Evolutionary conservation across 208 protist species (phyloP).

Genomic region (Angomonas deanei): DNA sequence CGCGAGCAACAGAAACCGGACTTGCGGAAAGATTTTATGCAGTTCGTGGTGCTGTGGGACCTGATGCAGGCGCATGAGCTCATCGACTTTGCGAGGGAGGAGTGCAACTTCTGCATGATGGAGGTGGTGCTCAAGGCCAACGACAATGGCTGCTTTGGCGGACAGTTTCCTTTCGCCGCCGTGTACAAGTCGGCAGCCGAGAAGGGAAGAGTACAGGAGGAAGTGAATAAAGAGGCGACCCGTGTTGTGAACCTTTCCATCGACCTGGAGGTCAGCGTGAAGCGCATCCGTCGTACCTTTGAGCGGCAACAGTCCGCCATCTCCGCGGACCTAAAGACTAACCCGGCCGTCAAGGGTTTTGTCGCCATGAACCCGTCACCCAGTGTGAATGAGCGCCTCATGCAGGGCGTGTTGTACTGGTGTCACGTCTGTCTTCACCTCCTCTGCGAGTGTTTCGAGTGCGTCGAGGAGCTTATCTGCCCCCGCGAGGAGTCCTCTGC

Average conservation of each 20-base stretch:
- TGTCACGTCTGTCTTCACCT: slow-evolving; percentile 30
- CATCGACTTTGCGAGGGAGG: slow-evolving; percentile 30
- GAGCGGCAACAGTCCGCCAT: neutral
- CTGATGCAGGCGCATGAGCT: slow-evolving; percentile 30
- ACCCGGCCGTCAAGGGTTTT: slow-evolving; percentile 11
- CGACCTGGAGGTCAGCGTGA: neutral
- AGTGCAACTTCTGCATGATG: slow-evolving; percentile 26
- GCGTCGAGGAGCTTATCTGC: slow-evolving; percentile 22
- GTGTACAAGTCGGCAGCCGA: neutral
- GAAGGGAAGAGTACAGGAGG: neutral
- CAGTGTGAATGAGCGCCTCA: neutral
- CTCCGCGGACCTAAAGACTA: slow-evolving; percentile 11
- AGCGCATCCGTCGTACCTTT: neutral
- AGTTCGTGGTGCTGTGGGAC: slow-evolving; percentile 42
- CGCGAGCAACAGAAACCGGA: slow-evolving; percentile 10
- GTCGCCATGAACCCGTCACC: neutral
- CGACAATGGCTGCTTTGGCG: slow-evolving; percentile 10
- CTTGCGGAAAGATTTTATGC: slow-evolving; percentile 44
- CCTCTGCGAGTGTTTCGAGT: slow-evolving; percentile 31
- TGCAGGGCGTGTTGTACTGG: slow-evolving; percentile 43
- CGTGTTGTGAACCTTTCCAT: neutral
- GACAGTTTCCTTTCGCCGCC: neutral
- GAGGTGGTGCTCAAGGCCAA: slow-evolving; percentile 24
- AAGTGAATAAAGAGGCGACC: neutral
- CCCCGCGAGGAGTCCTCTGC: slow-evolving; percentile 5